A percentile compares a stretch with the other conserved stretches of the same genome.
These are phyloP conservation scores for Lentinus tigrinus DNA, from an alignment of 768 basidiomycete genomes.

Conservation along the genomic window DNA sequence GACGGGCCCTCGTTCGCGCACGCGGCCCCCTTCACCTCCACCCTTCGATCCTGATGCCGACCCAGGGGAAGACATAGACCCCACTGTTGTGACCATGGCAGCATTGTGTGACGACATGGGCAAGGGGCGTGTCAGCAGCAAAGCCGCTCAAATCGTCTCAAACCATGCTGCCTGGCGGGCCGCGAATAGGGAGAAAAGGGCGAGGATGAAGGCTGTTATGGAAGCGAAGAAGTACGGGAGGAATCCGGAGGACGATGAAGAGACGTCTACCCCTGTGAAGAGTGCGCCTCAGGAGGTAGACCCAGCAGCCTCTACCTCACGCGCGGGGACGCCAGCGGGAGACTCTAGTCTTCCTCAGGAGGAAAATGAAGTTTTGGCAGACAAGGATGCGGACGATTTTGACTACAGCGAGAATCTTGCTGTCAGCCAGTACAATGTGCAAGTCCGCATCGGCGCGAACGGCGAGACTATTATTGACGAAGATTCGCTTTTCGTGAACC, in stretches of 20 bases:
- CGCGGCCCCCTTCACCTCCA: constrained; percentile 49
- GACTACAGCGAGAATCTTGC: constrained; percentile 66
- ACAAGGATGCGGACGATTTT: constrained; percentile 59
- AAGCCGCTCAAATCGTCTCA: constrained; percentile 66
- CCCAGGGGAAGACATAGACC: constrained; percentile 77
- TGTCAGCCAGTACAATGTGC: constrained; percentile 76
- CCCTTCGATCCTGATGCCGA: constrained; percentile 57
- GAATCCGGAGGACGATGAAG: constrained; percentile 46
- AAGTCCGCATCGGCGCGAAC: constrained; percentile 83
- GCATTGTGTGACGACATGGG: constrained; percentile 75
- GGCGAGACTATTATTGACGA: constrained; percentile 89
- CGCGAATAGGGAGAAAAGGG: constrained; percentile 64
- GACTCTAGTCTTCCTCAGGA: background rate
- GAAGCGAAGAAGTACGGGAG: constrained; percentile 77
- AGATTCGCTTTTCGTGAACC: constrained; percentile 78
- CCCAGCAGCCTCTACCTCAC: background rate
- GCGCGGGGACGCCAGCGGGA: background rate
- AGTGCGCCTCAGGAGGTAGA: background rate
- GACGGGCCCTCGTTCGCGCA: constrained; percentile 35
- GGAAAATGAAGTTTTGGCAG: constrained; percentile 26
- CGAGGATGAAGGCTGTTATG: constrained; percentile 58
- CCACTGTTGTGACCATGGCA: constrained; percentile 84
- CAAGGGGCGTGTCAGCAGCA: constrained; percentile 76
- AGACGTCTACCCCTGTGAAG: background rate
- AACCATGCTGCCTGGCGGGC: constrained; percentile 75